Evolutionary conservation across 192 early-diverging fungal genomes (phyloP).

Genomic region (Lobosporangium transversale): DNA sequence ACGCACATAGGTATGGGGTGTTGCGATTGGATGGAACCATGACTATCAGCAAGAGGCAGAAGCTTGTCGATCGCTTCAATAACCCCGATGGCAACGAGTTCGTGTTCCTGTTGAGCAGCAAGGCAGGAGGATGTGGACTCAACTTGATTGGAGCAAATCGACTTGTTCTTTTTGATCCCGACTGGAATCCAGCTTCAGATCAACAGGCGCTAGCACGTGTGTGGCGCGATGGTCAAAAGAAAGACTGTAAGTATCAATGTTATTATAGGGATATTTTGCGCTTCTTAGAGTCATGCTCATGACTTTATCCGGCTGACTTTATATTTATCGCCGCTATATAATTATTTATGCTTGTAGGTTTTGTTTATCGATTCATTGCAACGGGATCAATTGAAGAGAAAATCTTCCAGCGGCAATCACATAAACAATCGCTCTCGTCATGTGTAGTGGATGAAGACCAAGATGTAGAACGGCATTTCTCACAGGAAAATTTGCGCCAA

Average conservation of each 20-base stretch:
- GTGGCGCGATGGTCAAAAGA: conserved; percentile 88
- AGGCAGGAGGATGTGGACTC: conserved; percentile 98
- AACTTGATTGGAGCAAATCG: conserved; percentile 99
- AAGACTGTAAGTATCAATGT: conserved; percentile 64
- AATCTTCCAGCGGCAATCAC: conserved; percentile 94
- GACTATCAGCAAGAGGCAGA: conserved; percentile 91
- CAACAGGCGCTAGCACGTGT: conserved; percentile 91
- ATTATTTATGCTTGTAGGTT: conserved; percentile 79
- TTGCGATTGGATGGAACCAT: conserved; percentile 93
- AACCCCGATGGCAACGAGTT: conserved; percentile 87
- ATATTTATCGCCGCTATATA: no score
- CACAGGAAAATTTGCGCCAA: conserved; percentile 86
- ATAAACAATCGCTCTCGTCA: conserved; percentile 86
- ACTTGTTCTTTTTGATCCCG: conserved; percentile 93
- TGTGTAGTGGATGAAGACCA: conserved; percentile 96
- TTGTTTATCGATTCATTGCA: conserved; percentile 96
- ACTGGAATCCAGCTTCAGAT: conserved; percentile 99
- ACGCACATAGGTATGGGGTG: conserved; percentile 70
- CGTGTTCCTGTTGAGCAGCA: conserved; percentile 95
- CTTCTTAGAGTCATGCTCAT: no score
- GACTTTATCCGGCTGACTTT: no score
- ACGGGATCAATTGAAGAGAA: conserved; percentile 99
- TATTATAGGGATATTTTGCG: background rate
- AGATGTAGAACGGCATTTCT: conserved; percentile 95
- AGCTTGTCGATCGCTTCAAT: conserved; percentile 97